These are phyloP conservation scores for Rutstroemia sp. DNA, from an alignment of 2,329 filamentous ascomycete species.

Conservation along the genomic window DNA sequence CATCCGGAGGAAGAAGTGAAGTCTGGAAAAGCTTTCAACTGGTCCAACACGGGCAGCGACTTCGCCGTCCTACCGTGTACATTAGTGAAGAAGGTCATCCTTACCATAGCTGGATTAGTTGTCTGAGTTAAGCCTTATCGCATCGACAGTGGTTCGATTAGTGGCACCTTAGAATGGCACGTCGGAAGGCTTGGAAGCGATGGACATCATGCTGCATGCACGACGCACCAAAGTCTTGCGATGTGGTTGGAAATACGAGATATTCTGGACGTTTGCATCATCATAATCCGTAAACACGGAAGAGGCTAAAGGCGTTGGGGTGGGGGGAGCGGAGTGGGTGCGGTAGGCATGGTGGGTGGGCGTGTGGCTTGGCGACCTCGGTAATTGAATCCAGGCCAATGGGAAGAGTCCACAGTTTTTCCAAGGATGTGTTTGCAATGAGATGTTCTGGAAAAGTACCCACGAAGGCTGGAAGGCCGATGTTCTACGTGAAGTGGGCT, in stretches of 20 bases:
- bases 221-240: neutral
- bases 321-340: neutral
- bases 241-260: neutral
- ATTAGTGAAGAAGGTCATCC: neutral
- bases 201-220: neutral
- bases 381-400: neutral
- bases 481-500: no score
- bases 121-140: neutral
- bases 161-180: neutral
- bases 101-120: neutral
- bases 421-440: no score
- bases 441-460: no score
- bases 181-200: no score
- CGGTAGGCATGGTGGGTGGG: neutral
- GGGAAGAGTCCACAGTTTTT: no score
- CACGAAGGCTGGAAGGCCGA: no score
- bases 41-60: neutral
- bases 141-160: neutral
- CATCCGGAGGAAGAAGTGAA: neutral
- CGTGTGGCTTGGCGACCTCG: neutral
- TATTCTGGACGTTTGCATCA: neutral
- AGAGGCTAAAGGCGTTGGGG: neutral
- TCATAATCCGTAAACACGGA: no score
- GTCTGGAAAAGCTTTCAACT: neutral
- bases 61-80: conserved; percentile 1